These are phyloP conservation scores for Salix brachista DNA, from an alignment of 345 rosid genomes.

Conservation along the genomic window DNA sequence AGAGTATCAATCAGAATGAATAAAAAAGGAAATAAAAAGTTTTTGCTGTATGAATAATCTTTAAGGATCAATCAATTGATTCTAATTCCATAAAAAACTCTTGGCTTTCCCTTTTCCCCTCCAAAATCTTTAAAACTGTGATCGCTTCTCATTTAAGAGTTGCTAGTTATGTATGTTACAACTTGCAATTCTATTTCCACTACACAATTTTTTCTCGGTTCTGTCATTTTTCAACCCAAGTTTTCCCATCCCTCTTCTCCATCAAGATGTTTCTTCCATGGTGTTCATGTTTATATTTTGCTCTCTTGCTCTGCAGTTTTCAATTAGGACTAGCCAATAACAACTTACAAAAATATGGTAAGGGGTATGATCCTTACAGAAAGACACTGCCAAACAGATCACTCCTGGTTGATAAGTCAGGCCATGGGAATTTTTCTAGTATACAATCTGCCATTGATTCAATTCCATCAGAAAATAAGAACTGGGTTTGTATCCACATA, in stretches of 20 bases:
- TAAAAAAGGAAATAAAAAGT: too few species aligned
- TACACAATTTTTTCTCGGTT: not conserved
- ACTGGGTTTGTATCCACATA: slow-evolving; percentile 54
- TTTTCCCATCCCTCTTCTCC: not conserved
- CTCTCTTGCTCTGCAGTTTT: not conserved
- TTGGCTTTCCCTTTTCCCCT: not conserved
- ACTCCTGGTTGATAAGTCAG: slow-evolving; percentile 43
- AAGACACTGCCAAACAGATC: not conserved
- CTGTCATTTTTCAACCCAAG: not conserved
- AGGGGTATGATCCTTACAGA: not conserved
- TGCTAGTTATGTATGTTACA: not conserved
- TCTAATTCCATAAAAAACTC: not conserved
- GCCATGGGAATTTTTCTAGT: slow-evolving; percentile 46
- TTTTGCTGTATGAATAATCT: not conserved
- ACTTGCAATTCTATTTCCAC: not conserved
- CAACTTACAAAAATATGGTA: not conserved
- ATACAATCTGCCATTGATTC: slow-evolving; percentile 60
- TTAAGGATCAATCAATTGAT: not conserved
- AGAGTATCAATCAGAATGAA: too few species aligned
- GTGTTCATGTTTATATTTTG: not conserved
- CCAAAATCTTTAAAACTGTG: not conserved
- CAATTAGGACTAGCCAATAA: not conserved
- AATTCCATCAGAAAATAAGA: slow-evolving; percentile 39
- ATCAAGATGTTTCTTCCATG: not conserved
- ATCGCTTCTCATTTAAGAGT: not conserved